These are phyloP conservation scores for Tephrocybe sp. DNA, from an alignment of 768 basidiomycete species.

Conservation along the genomic window DNA sequence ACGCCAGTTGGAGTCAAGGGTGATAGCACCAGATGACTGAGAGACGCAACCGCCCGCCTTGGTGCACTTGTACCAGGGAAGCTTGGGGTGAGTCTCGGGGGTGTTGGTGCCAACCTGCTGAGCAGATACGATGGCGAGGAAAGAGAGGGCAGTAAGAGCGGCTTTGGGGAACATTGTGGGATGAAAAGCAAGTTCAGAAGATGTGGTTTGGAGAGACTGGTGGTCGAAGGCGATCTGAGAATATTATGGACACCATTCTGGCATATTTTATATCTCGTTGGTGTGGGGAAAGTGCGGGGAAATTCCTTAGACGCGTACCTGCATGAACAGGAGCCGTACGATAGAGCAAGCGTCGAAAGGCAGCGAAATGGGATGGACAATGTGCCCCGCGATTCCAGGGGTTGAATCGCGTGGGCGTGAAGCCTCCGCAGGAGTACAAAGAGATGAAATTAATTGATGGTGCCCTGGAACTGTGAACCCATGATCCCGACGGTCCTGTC, in stretches of 20 bases:
- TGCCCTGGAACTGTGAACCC: neutral
- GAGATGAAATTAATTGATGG: neutral
- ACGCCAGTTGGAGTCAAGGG: neutral
- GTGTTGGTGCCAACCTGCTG: slow-evolving; percentile 49
- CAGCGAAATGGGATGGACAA: neutral
- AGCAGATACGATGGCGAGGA: slow-evolving; percentile 2
- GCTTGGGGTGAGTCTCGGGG: slow-evolving; percentile 19
- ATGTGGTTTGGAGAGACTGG: no score
- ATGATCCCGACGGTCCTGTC: neutral
- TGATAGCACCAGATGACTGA: slow-evolving; percentile 18
- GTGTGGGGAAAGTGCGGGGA: neutral
- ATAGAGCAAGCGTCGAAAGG: neutral
- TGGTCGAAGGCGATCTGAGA: neutral
- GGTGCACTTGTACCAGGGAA: slow-evolving; percentile 46
- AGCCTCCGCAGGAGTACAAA: neutral
- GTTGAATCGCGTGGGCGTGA: neutral
- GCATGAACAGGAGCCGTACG: neutral
- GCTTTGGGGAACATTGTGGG: slow-evolving; percentile 33
- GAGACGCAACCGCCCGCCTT: slow-evolving; percentile 36
- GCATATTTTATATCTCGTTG: neutral
- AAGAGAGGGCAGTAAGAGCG: slow-evolving; percentile 22
- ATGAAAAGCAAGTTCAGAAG: neutral
- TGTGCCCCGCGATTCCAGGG: neutral
- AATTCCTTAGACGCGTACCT: neutral
- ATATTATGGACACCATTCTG: neutral